Conservation (phyloP, 345 rosid species). For the Eucalyptus tenuipes region DNA sequence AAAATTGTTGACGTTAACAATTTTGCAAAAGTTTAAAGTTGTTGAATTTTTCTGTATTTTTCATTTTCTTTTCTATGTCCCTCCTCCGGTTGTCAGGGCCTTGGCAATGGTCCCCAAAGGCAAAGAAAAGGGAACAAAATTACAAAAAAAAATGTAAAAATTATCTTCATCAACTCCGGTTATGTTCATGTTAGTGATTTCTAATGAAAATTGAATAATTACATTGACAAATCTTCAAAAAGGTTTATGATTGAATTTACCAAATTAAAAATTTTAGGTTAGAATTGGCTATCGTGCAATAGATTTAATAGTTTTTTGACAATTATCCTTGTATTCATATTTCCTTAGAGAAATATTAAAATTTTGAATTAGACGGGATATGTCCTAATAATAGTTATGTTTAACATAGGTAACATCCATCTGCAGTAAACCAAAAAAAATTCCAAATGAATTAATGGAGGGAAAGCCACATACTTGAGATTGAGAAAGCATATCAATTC, state of each 20-base stretch:
- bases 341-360: neutral
- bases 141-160: neutral
- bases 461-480: neutral
- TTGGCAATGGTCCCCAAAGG: neutral
- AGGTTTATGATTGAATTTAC: neutral
- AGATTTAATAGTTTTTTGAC: too few species aligned
- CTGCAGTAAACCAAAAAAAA: neutral
- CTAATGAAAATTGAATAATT: neutral
- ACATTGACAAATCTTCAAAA: neutral
- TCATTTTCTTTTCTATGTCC: neutral
- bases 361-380: neutral
- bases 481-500: neutral
- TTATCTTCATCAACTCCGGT: neutral
- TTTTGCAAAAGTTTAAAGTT: neutral
- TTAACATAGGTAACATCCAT: neutral
- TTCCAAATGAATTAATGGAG: neutral
- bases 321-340: too few species aligned
- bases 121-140: neutral
- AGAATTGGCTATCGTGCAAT: rapidly evolving
- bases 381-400: too few species aligned
- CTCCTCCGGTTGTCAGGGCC: rapidly evolving
- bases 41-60: too few species aligned
- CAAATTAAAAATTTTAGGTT: neutral
- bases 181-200: neutral
- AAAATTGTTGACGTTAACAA: too few species aligned